Evolutionary conservation across 345 rosid genomes (phyloP), one percentile per base, ranked within the genome.

Genomic region (Syzygium aqueum): DNA sequence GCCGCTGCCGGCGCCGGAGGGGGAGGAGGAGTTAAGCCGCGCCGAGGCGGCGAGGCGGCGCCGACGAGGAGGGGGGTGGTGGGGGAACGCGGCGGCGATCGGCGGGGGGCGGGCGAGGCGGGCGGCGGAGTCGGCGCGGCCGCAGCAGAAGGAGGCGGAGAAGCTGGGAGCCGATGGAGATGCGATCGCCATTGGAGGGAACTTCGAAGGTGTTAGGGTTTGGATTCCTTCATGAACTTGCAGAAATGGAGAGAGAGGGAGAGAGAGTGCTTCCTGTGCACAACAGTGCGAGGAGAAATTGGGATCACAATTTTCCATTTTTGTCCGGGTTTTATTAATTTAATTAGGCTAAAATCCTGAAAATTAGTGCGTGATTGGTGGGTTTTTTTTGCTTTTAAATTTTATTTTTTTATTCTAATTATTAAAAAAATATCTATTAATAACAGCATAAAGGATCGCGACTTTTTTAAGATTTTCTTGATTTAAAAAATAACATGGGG

Each of bases 161-260:
- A 89, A 87, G 85, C 85, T 85, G 27, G 88, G 88, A 22, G 92
- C 59, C 51, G 92, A 86, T 0, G 90, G 86, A 30, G 91, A 88
- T 22, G 92, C 91, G 85, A 89, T 87, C 88, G 91, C 92, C 93
- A 92, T 87, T 63, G 88, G 80, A 84, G 89, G 25, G 85, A 19
- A 12, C 27, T 13, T 28, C 30, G 28, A 22, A 51, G 84, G 53
- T 12, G 17, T 25, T 16, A 84, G 84, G 86, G 89, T 56, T 87
- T 61, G 33, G 22, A 25, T 63, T 56, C 3, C 43, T 10, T 15
- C 84, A 43, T 84, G 89, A 52, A 22, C 67, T 59, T 59, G 8
- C 22, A 28, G 53, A 65, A 52, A 86, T 30, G 63, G 27, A 52
- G 43, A 51, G 40, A 6, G n/a, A 23, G 51, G 21, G 27, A 14